Base-by-base conservation (phyloP, 306 rosid species). In the Vicia villosa region DNA sequence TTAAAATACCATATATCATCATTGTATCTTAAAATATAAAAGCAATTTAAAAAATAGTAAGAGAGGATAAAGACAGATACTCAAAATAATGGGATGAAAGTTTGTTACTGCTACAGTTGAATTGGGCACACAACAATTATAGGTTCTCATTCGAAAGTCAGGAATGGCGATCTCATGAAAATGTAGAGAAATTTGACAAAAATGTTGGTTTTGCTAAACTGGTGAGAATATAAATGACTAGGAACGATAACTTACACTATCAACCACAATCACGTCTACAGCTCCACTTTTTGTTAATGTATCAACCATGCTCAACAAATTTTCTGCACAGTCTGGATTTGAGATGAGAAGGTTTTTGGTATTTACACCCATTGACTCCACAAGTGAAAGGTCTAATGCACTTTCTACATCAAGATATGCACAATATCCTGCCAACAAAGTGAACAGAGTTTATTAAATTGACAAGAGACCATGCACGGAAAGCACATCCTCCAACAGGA, bases 321-420 rank as follows among this genome's bases (percentile, higher is more conserved):
- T 88, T 87, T 93, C 97, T 55, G 96, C 90, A 68, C 87, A 85
- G 72, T 73, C 83, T 19, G 93, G 98, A 76, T 75, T 77, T 4
- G 90, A 86, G 63, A 90, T 76, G 50, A 93, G 94, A 83, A 93
- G 94, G 66, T 81, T 86, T 68, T 83, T 81, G 2, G 86, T 83
- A 77, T 88, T 77, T 69, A 93, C 69, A 50, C 98, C 98, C 78
- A 93, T 90, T 13, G 96, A 79, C 80, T 93, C 88, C 50, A 87
- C 88, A 76, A 90, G 94, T 60, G 88, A 79, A 75, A 65, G 83
- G 76, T 90, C 94, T 84, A 90, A 61, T 14, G 90, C 93, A 85
- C 90, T 83, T 81, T 93, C 98, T 68, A 71, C 96, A 67, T 93
- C 98, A 79, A 93, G 85, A 86, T 82, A 88, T 59, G 94, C 97